Evolutionary conservation across 176 grass and related monocot genomes (phyloP).

Genomic region (Triticum aestivum): DNA sequence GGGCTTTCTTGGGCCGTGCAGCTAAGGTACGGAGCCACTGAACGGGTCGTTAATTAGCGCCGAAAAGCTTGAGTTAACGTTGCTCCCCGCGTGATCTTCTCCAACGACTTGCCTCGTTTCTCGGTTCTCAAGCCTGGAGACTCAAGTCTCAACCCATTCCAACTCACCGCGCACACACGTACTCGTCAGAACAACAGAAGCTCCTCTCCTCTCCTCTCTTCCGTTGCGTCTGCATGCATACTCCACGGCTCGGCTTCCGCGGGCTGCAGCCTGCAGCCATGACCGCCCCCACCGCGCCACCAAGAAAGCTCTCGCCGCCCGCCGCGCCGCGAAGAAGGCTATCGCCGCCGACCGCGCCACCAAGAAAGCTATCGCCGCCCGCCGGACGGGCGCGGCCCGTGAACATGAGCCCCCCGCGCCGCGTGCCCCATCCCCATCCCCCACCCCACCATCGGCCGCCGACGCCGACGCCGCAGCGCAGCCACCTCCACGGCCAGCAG

Average conservation of each 20-base stretch:
- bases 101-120: not conserved
- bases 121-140: not conserved
- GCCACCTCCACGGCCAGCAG: not conserved
- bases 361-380: not conserved
- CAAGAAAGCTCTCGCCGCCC: too few relatives aligned
- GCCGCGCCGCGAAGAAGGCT: too few relatives aligned
- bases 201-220: too few relatives aligned
- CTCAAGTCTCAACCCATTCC: too few relatives aligned
- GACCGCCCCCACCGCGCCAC: too few relatives aligned
- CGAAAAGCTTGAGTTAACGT: constrained; percentile 11
- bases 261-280: not conserved
- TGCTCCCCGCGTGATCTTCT: not conserved
- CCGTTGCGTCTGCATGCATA: too few relatives aligned
- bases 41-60: not conserved
- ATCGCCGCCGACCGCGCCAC: not conserved
- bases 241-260: too few relatives aligned
- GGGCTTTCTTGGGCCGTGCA: not conserved
- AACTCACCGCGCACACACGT: too few relatives aligned
- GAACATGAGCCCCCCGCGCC: not conserved
- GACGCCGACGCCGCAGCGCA: constrained; percentile 1
- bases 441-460: not conserved
- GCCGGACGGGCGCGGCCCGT: not conserved
- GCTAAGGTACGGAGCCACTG: not conserved
- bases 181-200: too few relatives aligned
- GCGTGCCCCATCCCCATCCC: not conserved